Base-by-base conservation (phyloP, 805 yeast species). In the Saccharomyces kudriavzevii region DNA sequence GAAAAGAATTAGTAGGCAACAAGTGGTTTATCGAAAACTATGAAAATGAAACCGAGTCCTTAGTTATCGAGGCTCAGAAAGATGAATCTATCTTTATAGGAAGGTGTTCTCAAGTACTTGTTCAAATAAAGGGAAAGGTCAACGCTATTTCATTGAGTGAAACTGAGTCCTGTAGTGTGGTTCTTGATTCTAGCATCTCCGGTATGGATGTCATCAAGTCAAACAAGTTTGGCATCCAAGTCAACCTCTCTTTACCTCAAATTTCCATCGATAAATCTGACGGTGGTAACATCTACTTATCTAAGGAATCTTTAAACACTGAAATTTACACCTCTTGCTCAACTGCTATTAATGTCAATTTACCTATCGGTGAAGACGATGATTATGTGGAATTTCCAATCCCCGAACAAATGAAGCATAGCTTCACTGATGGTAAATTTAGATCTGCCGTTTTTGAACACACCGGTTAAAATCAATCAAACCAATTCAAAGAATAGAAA, bases 341-440 rank as follows among this genome's bases (percentile, higher is more conserved):
- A 14, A 87, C 97, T 0, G 80, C 96, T 3, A 74, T 94, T 69
- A 94, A 94, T 69, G 76, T 94, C 60, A 89, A 91, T 65, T 77
- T 89, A 47, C 96, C 96, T 27, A 79, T 78, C 48, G 80, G 75
- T 14, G 89, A 82, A 40, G 81, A 77, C 48, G 86, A 75, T 48
- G 96, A 92, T 68, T 84, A 79, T 70, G 80, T 76, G 52, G 99
- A 94, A 70, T 73, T 82, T 52, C 84, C 96, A 8, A 80, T 87
- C 45, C 97, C 98, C 8, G 99, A 94, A 72, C 99, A 94, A 74
- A 79, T 94, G 70, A 81, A 82, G 65, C 96, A 89, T 71, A 75
- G 80, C 17, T 74, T 88, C 57, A 75, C 71, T 52, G 69, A 72
- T 47, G 94, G 92, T 28, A 79, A 80, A 64, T 70, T 91, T 56